phyloP scores from a whole-genome alignment of 345 rosid genomes.

The Reutealis trisperma region DNA sequence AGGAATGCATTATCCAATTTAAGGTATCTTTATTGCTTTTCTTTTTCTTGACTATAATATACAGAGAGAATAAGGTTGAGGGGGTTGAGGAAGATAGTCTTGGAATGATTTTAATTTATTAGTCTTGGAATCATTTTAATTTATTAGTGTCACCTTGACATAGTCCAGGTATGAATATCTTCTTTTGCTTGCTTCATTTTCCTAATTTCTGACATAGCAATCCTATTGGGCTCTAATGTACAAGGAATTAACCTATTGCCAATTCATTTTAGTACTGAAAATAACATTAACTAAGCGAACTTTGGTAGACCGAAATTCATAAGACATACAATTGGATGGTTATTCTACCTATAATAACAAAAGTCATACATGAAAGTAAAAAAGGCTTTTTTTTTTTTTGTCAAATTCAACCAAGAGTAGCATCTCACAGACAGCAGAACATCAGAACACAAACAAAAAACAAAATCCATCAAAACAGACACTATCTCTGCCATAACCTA shows the following conservation, averaged over 20 bases:
- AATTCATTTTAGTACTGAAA: no score
- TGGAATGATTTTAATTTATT: background rate
- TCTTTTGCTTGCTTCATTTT: no score
- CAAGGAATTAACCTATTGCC: background rate
- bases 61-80: no score
- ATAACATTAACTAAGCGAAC: background rate
- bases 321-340: background rate
- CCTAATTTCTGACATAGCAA: background rate
- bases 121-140: background rate
- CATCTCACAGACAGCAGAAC: no score
- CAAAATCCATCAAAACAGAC: no score
- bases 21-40: conserved; percentile 51
- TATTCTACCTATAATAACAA: background rate
- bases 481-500: no score
- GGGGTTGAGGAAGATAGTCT: background rate
- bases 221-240: background rate
- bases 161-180: background rate
- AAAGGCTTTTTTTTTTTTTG: no score
- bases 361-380: background rate
- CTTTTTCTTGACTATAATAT: background rate
- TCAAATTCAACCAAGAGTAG: no score
- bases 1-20: conserved; percentile 72
- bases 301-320: background rate
- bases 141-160: background rate
- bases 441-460: no score